Evolutionary conservation across 1,284 basidiomycete genomes (phyloP), one percentile per base, ranked within the genome.

Genomic region (Coniophora puteana): DNA sequence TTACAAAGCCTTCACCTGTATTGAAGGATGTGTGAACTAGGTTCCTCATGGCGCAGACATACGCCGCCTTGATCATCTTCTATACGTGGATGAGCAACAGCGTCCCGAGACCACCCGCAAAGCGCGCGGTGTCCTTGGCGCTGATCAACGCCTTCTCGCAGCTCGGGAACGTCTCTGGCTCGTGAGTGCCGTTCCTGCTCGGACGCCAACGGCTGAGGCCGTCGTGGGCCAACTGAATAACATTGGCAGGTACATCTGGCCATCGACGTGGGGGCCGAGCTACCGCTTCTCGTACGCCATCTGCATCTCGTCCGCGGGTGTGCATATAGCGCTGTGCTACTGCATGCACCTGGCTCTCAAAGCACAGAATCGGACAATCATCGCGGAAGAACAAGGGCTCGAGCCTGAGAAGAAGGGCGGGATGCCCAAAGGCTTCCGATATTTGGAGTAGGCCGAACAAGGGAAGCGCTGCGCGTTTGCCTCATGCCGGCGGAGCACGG

Each of bases 11-110:
- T 10, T 8, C 12, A 10, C 18, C 4, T 6, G 14, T 21, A n/a
- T 39, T 21, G 24, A 40, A 14, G 21, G 12, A 23, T 11, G 11
- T 11, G 38, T 12, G 11, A 12, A 21, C 13, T 44, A 84, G 84
- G 33, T 88, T 89, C 61, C 61, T 89, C 37, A 84, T 88, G 79
- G 81, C 84, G 7, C 80, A 83, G 47, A 79, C 80, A 0, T 88
- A 85, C 50, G 71, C 81, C 2, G 84, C 74, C 1, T 84, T 83
- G 60, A 77, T 89, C 42, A 71, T 73, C 41, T 78, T 84, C 51
- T 70, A 80, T 44, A 73, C 85, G 0, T 91, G 87, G 88, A 68
- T 80, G 27, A 81, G 77, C 51, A 81, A 80, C 49, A 76, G 80
- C 4, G 72, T 90, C 44, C 69, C 83, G 16, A 71, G 74, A 22